Conservation (phyloP, 148 eudicot genomes). For the Rheum nobile region DNA sequence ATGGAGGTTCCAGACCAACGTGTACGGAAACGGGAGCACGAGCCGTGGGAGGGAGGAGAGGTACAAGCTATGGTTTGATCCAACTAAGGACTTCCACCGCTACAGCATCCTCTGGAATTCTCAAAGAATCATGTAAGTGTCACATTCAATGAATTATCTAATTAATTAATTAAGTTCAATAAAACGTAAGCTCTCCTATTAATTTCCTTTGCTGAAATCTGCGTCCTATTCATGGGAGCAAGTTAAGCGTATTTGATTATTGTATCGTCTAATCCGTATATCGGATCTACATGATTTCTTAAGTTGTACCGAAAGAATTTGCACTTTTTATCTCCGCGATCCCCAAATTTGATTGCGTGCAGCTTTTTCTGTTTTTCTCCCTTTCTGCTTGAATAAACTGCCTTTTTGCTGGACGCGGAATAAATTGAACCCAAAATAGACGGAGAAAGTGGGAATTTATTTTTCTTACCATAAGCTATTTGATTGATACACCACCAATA, state of each 20-base stretch:
- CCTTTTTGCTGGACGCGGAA: not conserved
- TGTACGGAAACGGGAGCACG: constrained; percentile 72
- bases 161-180: no score
- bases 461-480: not conserved
- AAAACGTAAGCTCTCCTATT: no score
- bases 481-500: not conserved
- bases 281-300: not conserved
- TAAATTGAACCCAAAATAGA: not conserved
- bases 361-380: not conserved
- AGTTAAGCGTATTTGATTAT: not conserved
- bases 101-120: constrained; percentile 77
- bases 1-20: constrained; percentile 70
- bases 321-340: not conserved
- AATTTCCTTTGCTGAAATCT: not conserved
- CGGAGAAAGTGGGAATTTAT: not conserved
- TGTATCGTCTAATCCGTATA: no score
- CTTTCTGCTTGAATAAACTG: not conserved
- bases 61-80: constrained; percentile 67
- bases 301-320: not conserved
- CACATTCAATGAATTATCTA: not conserved
- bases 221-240: not conserved
- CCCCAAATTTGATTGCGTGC: constrained; percentile 7
- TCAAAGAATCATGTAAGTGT: constrained; percentile 42
- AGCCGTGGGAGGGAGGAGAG: constrained; percentile 66
- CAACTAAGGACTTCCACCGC: constrained; percentile 51